A percentile compares a stretch with the other conserved stretches of the same genome.
These are phyloP conservation scores for Pseudogymnoascus sp. DNA, from an alignment of 2,329 filamentous ascomycete genomes.

Conservation along the genomic window DNA sequence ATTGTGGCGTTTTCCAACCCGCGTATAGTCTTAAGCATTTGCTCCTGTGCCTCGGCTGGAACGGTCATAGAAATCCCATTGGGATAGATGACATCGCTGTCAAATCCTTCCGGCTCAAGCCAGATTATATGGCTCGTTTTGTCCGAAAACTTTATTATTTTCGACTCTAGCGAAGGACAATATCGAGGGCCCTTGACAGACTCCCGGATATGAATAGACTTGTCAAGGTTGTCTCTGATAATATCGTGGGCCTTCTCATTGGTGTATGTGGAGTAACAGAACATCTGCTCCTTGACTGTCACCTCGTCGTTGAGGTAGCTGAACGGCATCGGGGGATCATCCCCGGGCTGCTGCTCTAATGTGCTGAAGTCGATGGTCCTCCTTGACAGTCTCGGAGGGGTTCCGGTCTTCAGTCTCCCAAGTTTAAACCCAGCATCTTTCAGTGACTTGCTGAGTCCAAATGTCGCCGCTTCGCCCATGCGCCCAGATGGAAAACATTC, in stretches of 20 bases:
- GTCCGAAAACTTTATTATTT: constrained; percentile 79
- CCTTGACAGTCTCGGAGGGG: constrained; percentile 77
- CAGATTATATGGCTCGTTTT: constrained; percentile 83
- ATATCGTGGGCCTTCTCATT: constrained; percentile 77
- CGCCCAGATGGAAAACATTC: constrained; percentile 78
- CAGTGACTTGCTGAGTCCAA: constrained; percentile 85
- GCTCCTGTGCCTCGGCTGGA: constrained; percentile 76
- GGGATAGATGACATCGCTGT: constrained; percentile 84
- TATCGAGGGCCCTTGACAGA: constrained; percentile 91
- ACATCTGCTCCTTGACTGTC: constrained; percentile 70
- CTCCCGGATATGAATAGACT: constrained; percentile 92
- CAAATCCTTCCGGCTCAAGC: constrained; percentile 94
- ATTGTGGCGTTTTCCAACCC: constrained; percentile 85
- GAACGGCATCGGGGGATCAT: constrained; percentile 81
- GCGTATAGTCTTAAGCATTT: constrained; percentile 76
- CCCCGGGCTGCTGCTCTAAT: constrained; percentile 69
- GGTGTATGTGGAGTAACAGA: constrained; percentile 83
- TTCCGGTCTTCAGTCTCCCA: constrained; percentile 90
- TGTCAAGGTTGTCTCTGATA: constrained; percentile 82
- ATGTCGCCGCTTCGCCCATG: constrained; percentile 89
- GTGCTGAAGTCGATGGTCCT: constrained; percentile 72
- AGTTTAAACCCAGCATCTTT: constrained; percentile 81
- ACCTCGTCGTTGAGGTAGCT: constrained; percentile 81
- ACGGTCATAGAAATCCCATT: constrained; percentile 98
- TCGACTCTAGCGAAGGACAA: constrained; percentile 91